Percentiles rank a stretch among this genome's conserved stretches.
Evolutionary conservation across 2,329 filamentous ascomycete species (phyloP).

Genomic region (Cladophialophora carrionii): DNA sequence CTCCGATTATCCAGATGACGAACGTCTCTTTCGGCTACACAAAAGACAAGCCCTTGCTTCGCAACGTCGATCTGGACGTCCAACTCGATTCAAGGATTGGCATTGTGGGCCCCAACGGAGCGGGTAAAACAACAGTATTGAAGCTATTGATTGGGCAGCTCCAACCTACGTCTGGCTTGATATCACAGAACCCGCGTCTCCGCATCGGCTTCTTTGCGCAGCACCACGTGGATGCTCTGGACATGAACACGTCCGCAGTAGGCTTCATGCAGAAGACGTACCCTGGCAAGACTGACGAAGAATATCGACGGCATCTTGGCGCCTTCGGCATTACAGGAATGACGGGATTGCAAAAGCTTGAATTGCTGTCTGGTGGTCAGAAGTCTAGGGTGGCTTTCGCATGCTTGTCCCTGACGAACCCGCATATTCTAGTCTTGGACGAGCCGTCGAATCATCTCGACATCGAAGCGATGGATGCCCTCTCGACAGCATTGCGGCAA

Average conservation of each 20-base stretch:
- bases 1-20: slow-evolving; percentile 97
- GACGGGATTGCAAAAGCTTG: slow-evolving; percentile 96
- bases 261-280: slow-evolving; percentile 95
- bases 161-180: slow-evolving; percentile 73
- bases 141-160: slow-evolving; percentile 94
- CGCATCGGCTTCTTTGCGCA: slow-evolving; percentile 97
- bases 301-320: slow-evolving; percentile 92
- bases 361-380: slow-evolving; percentile 88
- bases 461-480: slow-evolving; percentile 98
- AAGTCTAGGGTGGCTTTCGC: slow-evolving; percentile 98
- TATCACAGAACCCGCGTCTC: slow-evolving; percentile 84
- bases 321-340: slow-evolving; percentile 87
- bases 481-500: slow-evolving; percentile 77
- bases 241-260: slow-evolving; percentile 85
- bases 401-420: slow-evolving; percentile 90
- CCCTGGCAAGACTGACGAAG: slow-evolving; percentile 89
- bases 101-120: slow-evolving; percentile 98
- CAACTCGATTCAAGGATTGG: slow-evolving; percentile 97
- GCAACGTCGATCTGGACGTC: slow-evolving; percentile 89
- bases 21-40: slow-evolving; percentile 88
- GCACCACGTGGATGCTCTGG: slow-evolving; percentile 95
- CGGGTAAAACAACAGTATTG: slow-evolving; percentile 97
- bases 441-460: slow-evolving; percentile 98
- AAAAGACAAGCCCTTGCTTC: slow-evolving; percentile 75
- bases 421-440: slow-evolving; percentile 96